These are phyloP conservation scores for Gigaspora rosea DNA, from an alignment of 192 early-diverging fungal species.

Conservation along the genomic window DNA sequence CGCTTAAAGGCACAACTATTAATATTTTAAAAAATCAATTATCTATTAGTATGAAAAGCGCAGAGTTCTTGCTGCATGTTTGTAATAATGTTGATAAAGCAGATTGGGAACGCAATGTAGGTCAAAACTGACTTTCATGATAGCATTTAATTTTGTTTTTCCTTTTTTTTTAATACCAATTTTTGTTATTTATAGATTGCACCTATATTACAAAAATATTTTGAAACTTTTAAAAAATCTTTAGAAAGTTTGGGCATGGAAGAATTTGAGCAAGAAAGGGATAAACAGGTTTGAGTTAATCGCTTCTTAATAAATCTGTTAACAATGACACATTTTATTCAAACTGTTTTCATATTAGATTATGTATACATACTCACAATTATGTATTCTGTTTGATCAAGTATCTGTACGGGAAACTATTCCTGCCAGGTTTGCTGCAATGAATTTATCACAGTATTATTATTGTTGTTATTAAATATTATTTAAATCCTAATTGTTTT, in stretches of 20 bases:
- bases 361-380: slow-evolving; percentile 59
- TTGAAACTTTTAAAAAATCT: slow-evolving; percentile 54
- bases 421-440: slow-evolving; percentile 39
- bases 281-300: slow-evolving; percentile 46
- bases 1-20: slow-evolving; percentile 15
- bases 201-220: slow-evolving; percentile 60
- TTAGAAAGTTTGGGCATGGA: slow-evolving; percentile 30
- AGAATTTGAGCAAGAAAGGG: slow-evolving; percentile 48
- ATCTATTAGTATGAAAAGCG: slow-evolving; percentile 35
- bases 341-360: slow-evolving; percentile 39
- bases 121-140: neutral
- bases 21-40: slow-evolving; percentile 35
- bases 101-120: slow-evolving; percentile 49
- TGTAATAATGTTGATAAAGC: slow-evolving; percentile 36
- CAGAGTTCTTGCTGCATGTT: slow-evolving; percentile 44
- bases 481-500: too few relatives aligned
- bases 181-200: slow-evolving; percentile 43
- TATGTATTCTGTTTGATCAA: slow-evolving; percentile 56
- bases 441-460: neutral
- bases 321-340: too few relatives aligned
- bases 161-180: neutral
- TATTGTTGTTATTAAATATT: neutral
- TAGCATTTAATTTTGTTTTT: neutral
- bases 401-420: slow-evolving; percentile 55
- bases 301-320: too few relatives aligned